These are phyloP conservation scores for Solanum dulcamara DNA, from an alignment of 257 asterid genomes.

Conservation along the genomic window DNA sequence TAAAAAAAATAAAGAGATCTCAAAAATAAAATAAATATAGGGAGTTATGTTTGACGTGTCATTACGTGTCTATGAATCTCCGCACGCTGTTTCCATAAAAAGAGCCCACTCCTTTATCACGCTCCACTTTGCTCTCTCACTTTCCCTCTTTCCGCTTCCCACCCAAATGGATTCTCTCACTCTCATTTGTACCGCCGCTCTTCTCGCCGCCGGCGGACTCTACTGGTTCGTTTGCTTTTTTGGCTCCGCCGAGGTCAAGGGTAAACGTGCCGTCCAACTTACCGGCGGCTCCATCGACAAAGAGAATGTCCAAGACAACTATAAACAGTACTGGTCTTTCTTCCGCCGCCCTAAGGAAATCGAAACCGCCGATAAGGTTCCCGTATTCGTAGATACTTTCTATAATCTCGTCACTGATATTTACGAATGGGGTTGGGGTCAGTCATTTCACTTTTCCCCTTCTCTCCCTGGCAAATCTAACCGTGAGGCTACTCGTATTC, in stretches of 20 bases:
- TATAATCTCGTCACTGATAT: constrained; percentile 78
- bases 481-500: constrained; percentile 63
- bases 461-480: constrained; percentile 53
- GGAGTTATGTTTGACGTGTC: constrained; percentile 6
- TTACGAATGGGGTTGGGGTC: constrained; percentile 94
- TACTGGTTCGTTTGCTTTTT: constrained; percentile 60
- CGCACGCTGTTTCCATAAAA: neutral
- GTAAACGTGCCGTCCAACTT: constrained; percentile 55
- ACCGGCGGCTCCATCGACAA: constrained; percentile 68
- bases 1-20: neutral
- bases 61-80: neutral
- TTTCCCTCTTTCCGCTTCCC: neutral
- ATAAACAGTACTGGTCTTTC: constrained; percentile 70
- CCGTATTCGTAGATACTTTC: constrained; percentile 73
- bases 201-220: constrained; percentile 49
- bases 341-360: constrained; percentile 65
- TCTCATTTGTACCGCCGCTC: constrained; percentile 46
- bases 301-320: constrained; percentile 48
- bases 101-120: constrained; percentile 1
- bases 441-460: constrained; percentile 72
- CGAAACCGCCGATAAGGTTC: constrained; percentile 51
- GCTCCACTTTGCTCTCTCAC: neutral
- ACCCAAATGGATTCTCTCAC: constrained; percentile 40
- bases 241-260: constrained; percentile 71
- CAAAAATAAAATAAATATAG: too few relatives aligned